phyloP scores from a whole-genome alignment of 805 yeast species.

The Barnettozyma sp. region DNA sequence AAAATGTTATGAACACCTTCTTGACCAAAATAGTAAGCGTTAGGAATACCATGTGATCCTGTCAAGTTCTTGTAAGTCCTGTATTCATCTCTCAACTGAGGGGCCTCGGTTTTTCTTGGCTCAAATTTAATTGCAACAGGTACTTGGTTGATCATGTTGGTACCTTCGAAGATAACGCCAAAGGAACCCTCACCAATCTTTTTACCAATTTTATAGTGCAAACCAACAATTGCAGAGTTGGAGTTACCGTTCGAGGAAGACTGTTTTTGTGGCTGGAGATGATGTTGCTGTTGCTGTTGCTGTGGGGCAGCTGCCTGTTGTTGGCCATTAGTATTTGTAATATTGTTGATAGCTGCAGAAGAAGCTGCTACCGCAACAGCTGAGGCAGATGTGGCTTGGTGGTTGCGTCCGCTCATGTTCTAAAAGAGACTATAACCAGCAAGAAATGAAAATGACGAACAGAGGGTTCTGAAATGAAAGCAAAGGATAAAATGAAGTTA shows the following conservation, averaged over 20 bases:
- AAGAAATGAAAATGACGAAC: too few relatives aligned
- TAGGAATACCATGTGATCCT: conserved; percentile 70
- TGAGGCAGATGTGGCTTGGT: conserved; percentile 11
- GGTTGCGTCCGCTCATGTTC: conserved; percentile 7
- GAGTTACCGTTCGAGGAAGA: conserved; percentile 7
- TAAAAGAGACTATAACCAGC: not conserved
- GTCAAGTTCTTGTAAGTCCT: conserved; percentile 68
- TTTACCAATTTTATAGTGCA: conserved; percentile 72
- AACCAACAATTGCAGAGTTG: conserved; percentile 34
- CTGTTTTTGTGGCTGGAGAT: conserved; percentile 8
- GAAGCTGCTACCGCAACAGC: conserved; percentile 27
- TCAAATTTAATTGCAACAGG: conserved; percentile 77
- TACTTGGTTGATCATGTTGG: conserved; percentile 54
- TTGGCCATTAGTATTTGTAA: conserved; percentile 18
- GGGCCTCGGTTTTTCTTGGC: conserved; percentile 75
- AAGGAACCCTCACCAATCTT: conserved; percentile 86
- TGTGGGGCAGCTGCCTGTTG: not conserved
- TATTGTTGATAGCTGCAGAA: conserved; percentile 24
- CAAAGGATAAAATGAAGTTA: too few relatives aligned
- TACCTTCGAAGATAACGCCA: conserved; percentile 80
- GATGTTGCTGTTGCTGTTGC: too few relatives aligned
- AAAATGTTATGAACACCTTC: conserved; percentile 76
- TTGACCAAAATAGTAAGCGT: conserved; percentile 78
- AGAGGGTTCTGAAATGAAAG: too few relatives aligned
- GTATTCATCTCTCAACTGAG: conserved; percentile 76